Base-by-base conservation (phyloP, 805 yeast species). In the Ogataea polymorpha region DNA sequence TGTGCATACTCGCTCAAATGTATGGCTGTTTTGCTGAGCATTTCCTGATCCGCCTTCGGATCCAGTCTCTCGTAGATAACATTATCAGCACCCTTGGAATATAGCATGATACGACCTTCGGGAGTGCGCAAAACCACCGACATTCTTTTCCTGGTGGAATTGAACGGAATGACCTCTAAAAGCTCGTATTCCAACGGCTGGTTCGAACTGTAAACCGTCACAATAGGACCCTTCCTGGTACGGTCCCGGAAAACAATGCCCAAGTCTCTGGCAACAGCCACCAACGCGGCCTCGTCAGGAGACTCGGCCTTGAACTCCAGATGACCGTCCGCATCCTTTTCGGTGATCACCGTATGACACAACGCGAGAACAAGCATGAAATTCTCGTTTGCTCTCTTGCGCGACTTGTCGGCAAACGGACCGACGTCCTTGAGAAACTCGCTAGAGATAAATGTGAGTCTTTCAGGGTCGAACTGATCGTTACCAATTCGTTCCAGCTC, bases 271-370 rank as follows among this genome's bases (percentile, higher is more conserved):
- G 91, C 91, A 33, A 76, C 81, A 2, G 82, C 69, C n/a, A 86
- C 91, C 39, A 85, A 68, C 1, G 93, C 90, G 30, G 82, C 79
- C 59, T 85, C 95, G 65, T 85, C 95, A 0, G 95, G 95, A 7
- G 89, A 82, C 56, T 85, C 90, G 1, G 91, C 90, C 53, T 83
- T 82, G 63, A 77, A 81, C 21, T 70, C 70, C 30, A 79, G 58
- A 24, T 61, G 55, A 14, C 72, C 75, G 7, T 64, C 61, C 2
- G 56, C 57, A 34, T 65, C 67, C 7, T 44, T 55, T 46, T 81
- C 88, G 10, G 88, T 79, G 27, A 83, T 75, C 4, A 82, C 93
- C 4, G 88, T 77, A 54, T 85, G 90, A 52, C 93, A 85, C 16
- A 85, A 65, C 0, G 90, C 85, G 33, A 85, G 64, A 0, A 82